Evolutionary conservation across 352 stramenopile genomes (phyloP), one percentile per base, ranked within the genome.

Genomic region (Globisporangium uncinulatum): DNA sequence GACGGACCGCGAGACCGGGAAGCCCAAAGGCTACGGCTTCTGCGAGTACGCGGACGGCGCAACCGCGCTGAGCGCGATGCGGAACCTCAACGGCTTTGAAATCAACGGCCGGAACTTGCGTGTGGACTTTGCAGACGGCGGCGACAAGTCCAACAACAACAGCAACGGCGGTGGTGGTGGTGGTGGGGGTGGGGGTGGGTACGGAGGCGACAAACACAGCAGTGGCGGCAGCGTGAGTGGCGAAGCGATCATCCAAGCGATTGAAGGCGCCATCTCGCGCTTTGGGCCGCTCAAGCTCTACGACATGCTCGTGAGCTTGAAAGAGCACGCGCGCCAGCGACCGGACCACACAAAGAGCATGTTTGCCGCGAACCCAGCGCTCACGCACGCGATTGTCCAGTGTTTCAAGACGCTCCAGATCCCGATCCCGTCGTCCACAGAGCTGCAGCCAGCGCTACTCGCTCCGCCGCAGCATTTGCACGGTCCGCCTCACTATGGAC

Each of bases 11-110:
- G 84, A 94, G 61, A 84, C 82, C 0, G 84, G 84, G 6, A 94
- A 94, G 53, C 82, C 84, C 37, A 94, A 94, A 57, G 84, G 84
- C 29, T 94, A 92, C 54, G 84, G 84, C 19, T 94, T 94, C 61
- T 94, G 84, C 58, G 84, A 94, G 60, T 94, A 94, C 61, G 79
- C 76, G 0, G 84, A 94, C 37, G 84, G 84, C 54, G 82, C 13
- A 61, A 82, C 84, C 15, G 82, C 80, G 15, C 69, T 94, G 21
- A 89, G 78, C 45, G 76, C 72, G 45, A 94, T 94, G 84, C 78
- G 84, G 17, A 94, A 94, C 61, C 70, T 94, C 29, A 94, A 94
- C 52, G 84, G 84, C 19, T 89, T 86, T 57, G 84, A 94, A 49
- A 73, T 94, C 34, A 94, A 89, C 63, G 84, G 84, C 3, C 78